Conservation (phyloP, 257 asterid genomes). For the Penstemon barbatus region DNA sequence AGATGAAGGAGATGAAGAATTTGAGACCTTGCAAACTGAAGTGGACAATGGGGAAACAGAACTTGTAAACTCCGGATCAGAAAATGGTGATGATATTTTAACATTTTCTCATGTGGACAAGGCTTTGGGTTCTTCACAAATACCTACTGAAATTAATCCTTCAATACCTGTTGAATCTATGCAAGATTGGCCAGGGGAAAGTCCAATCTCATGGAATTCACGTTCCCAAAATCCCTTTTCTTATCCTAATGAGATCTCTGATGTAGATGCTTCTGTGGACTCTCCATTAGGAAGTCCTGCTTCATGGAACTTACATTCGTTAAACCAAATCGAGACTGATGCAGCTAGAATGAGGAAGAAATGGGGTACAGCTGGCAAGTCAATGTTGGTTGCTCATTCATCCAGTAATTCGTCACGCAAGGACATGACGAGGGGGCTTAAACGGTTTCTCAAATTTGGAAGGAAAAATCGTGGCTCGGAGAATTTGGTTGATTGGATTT, state of each 20-base stretch:
- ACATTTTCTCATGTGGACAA: conserved; percentile 57
- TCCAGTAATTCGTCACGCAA: conserved; percentile 57
- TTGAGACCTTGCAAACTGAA: conserved; percentile 42
- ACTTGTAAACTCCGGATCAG: conserved; percentile 58
- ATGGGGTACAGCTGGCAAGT: conserved; percentile 82
- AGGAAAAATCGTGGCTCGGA: conserved; percentile 76
- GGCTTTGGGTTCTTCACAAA: conserved; percentile 50
- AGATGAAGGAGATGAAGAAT: conserved; percentile 56
- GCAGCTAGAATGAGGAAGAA: conserved; percentile 78
- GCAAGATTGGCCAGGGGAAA: conserved; percentile 70
- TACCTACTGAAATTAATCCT: conserved; percentile 43
- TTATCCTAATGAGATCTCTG: conserved; percentile 70
- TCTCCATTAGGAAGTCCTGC: conserved; percentile 80
- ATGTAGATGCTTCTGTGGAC: conserved; percentile 70
- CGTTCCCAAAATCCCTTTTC: conserved; percentile 29
- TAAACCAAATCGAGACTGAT: conserved; percentile 51
- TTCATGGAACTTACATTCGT: conserved; percentile 43
- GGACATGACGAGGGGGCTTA: conserved; percentile 80
- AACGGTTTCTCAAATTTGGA: conserved; percentile 75
- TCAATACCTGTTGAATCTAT: conserved; percentile 37
- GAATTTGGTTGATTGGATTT: conserved; percentile 79
- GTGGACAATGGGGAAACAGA: conserved; percentile 29
- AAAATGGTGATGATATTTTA: conserved; percentile 52
- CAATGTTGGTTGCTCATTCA: conserved; percentile 49
- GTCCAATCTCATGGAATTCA: conserved; percentile 56